phyloP scores from a whole-genome alignment of 352 stramenopile genomes.

The Peronospora destructor region DNA sequence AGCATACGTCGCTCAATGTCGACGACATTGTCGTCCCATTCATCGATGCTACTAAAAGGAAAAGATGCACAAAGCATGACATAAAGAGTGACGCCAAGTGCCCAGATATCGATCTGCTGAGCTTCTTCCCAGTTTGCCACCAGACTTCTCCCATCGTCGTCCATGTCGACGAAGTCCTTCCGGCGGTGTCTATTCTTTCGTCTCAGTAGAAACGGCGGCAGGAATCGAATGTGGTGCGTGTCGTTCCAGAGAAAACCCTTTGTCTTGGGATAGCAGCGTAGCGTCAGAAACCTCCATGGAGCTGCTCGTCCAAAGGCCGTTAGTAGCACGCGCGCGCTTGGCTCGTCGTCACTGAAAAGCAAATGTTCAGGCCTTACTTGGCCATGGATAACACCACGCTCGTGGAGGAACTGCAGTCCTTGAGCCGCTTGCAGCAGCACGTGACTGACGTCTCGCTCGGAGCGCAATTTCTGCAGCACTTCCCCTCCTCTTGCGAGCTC shows the following conservation, averaged over 20 bases:
- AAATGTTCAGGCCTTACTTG: conserved; percentile 71
- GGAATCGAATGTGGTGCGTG: conserved; percentile 46
- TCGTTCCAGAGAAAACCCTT: conserved; percentile 51
- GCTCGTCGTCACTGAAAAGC: conserved; percentile 60
- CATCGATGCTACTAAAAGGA: conserved; percentile 32
- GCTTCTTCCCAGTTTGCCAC: conserved; percentile 49
- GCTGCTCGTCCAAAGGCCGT: conserved; percentile 57
- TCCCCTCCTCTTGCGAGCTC: conserved; percentile 62
- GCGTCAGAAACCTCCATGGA: conserved; percentile 33
- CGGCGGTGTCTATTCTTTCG: conserved; percentile 11
- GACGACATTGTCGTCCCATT: conserved; percentile 19
- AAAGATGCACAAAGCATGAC: conserved; percentile 56
- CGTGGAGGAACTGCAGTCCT: conserved; percentile 57
- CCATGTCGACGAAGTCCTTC: background rate
- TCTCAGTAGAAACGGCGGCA: conserved; percentile 52
- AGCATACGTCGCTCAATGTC: conserved; percentile 27
- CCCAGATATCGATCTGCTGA: conserved; percentile 64
- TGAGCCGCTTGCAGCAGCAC: conserved; percentile 37
- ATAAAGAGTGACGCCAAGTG: conserved; percentile 67
- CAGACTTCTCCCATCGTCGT: conserved; percentile 15
- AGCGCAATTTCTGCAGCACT: conserved; percentile 44
- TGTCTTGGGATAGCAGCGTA: conserved; percentile 17
- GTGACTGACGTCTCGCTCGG: conserved; percentile 51
- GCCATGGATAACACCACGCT: conserved; percentile 44
- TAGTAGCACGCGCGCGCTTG: conserved; percentile 53